Conservation (phyloP, 148 eudicot species). For the Agrostemma githago region DNA sequence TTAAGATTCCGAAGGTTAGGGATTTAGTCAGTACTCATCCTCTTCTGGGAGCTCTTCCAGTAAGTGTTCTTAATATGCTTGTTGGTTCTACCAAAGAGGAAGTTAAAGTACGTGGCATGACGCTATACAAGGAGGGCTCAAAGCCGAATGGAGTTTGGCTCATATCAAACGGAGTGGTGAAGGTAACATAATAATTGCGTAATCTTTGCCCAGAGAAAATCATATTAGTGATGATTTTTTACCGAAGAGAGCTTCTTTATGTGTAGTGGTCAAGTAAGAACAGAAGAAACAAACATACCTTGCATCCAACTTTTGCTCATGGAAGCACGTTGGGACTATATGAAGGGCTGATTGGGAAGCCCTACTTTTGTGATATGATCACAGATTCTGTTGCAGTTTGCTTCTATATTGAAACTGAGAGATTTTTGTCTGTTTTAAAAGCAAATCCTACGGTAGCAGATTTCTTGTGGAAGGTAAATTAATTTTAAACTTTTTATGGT, state of each 20-base stretch:
- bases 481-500: neutral
- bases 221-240: neutral
- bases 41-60: constrained; percentile 81
- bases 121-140: constrained; percentile 75
- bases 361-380: constrained; percentile 70
- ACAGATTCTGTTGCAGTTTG: constrained; percentile 85
- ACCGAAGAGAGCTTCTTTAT: constrained; percentile 15
- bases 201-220: neutral
- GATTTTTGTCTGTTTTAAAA: constrained; percentile 50
- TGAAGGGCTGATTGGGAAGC: constrained; percentile 81
- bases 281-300: constrained; percentile 44
- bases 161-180: constrained; percentile 79
- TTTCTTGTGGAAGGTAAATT: constrained; percentile 84
- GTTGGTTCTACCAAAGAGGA: constrained; percentile 71
- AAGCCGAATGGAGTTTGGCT: constrained; percentile 84
- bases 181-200: constrained; percentile 42
- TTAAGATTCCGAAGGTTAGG: constrained; percentile 67
- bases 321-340: constrained; percentile 89
- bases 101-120: constrained; percentile 63
- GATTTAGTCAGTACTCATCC: constrained; percentile 68
- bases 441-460: constrained; percentile 69
- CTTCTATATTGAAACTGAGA: constrained; percentile 67
- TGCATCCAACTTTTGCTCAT: constrained; percentile 83
- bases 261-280: constrained; percentile 78
- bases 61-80: constrained; percentile 49